Evolutionary conservation across 768 basidiomycete species (phyloP).

Genomic region (Gelatoporia subvermispora): DNA sequence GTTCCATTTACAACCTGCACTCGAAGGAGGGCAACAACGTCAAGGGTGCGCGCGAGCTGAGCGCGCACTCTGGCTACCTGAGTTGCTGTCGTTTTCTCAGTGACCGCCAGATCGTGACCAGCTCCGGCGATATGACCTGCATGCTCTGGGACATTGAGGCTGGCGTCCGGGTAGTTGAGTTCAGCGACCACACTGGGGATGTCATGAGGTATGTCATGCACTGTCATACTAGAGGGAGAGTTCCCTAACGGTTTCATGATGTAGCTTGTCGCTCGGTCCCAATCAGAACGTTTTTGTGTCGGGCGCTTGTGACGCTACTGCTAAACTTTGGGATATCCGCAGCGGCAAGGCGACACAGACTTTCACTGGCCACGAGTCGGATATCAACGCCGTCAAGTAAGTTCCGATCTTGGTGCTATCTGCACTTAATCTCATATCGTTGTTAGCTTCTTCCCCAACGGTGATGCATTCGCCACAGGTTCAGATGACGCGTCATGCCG

Average conservation of each 20-base stretch:
- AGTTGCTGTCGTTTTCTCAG: conserved; percentile 98
- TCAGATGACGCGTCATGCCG: conserved; percentile 99
- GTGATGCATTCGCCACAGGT: conserved; percentile 97
- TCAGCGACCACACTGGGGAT: conserved; percentile 98
- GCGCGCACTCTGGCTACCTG: conserved; percentile 97
- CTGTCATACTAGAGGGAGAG: not conserved
- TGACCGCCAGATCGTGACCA: conserved; percentile 97
- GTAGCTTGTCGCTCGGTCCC: conserved; percentile 88
- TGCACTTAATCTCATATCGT: not conserved
- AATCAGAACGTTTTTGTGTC: conserved; percentile 97
- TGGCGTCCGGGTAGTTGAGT: conserved; percentile 95
- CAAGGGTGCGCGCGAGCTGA: conserved; percentile 90
- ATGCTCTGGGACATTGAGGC: conserved; percentile 99
- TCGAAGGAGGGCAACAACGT: conserved; percentile 71
- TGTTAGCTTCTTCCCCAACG: conserved; percentile 95
- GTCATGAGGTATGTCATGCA: conserved; percentile 84
- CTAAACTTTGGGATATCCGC: conserved; percentile 98
- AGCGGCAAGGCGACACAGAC: conserved; percentile 97
- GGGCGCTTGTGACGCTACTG: conserved; percentile 96
- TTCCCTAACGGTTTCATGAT: conserved; percentile 9
- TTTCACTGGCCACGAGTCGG: conserved; percentile 96
- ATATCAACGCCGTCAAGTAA: conserved; percentile 98
- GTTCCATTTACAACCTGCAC: conserved; percentile 94
- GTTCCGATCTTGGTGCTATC: conserved; percentile 29
- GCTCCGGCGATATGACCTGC: conserved; percentile 98